Percentiles rank a stretch among this genome's conserved stretches.
Conservation (phyloP, 129 eudicot genomes). For the Chrysanthemum makinoi region DNA sequence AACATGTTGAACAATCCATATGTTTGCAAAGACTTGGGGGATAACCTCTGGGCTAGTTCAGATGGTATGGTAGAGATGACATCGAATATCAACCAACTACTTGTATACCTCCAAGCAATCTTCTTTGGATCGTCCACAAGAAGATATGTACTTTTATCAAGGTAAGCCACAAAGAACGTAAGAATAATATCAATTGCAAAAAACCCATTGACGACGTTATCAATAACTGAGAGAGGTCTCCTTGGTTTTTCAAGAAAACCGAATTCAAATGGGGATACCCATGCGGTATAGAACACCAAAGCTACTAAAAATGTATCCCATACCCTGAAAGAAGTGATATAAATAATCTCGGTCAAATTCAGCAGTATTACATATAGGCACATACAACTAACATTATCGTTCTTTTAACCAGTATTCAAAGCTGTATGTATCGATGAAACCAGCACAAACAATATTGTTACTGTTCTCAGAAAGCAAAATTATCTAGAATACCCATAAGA, state of each 20-base stretch:
- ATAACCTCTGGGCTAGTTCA: conserved; percentile 44
- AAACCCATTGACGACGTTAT: conserved; percentile 43
- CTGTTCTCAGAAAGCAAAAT: conserved; percentile 5
- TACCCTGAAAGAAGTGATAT: conserved; percentile 25
- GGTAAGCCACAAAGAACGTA: conserved; percentile 57
- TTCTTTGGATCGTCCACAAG: conserved; percentile 39
- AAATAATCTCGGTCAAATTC: neutral
- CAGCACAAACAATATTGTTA: neutral
- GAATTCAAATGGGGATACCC: conserved; percentile 62
- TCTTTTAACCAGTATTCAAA: neutral
- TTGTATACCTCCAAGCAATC: conserved; percentile 65
- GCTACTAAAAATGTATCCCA: conserved; percentile 57
- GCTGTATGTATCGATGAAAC: neutral
- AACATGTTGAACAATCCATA: conserved; percentile 72
- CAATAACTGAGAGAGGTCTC: conserved; percentile 35
- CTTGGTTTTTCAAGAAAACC: conserved; percentile 45
- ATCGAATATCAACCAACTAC: conserved; percentile 60
- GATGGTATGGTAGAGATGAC: conserved; percentile 70
- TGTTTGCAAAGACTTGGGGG: conserved; percentile 40
- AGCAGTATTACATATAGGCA: neutral
- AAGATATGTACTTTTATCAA: conserved; percentile 42
- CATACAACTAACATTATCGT: conserved; percentile 1
- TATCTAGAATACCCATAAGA: conserved; percentile 4
- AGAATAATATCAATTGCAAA: conserved; percentile 44
- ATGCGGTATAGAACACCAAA: conserved; percentile 53